These are phyloP conservation scores for Botryotinia convoluta DNA, from an alignment of 2,329 filamentous ascomycete species.

Conservation along the genomic window DNA sequence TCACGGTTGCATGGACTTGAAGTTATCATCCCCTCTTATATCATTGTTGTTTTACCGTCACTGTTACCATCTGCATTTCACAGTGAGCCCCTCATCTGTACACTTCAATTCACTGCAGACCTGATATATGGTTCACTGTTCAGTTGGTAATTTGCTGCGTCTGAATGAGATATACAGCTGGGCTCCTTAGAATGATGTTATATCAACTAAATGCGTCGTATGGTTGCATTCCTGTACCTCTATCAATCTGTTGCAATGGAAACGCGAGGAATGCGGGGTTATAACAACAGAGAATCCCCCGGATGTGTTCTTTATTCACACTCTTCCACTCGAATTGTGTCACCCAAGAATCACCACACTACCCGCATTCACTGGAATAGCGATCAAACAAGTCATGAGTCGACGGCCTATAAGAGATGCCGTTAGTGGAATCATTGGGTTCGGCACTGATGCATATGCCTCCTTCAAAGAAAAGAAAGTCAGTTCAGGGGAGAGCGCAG, in stretches of 20 bases:
- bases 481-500: not conserved
- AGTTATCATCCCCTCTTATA: not conserved
- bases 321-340: not conserved
- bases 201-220: not conserved
- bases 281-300: not conserved
- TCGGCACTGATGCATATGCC: constrained; percentile 6
- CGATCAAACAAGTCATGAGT: not conserved
- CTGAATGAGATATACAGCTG: not conserved
- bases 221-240: not conserved
- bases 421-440: not conserved
- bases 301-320: not conserved
- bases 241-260: not conserved
- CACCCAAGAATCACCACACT: not conserved
- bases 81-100: not conserved
- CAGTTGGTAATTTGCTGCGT: not conserved
- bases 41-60: not conserved
- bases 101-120: not conserved
- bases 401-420: not conserved
- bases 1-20: not conserved
- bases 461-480: constrained; percentile 12
- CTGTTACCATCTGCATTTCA: not conserved
- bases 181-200: not conserved
- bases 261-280: constrained; percentile 12
- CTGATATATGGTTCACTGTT: not conserved
- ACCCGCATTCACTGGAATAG: not conserved